phyloP scores from a whole-genome alignment of 352 stramenopile species.

The Globisporangium nagaii region DNA sequence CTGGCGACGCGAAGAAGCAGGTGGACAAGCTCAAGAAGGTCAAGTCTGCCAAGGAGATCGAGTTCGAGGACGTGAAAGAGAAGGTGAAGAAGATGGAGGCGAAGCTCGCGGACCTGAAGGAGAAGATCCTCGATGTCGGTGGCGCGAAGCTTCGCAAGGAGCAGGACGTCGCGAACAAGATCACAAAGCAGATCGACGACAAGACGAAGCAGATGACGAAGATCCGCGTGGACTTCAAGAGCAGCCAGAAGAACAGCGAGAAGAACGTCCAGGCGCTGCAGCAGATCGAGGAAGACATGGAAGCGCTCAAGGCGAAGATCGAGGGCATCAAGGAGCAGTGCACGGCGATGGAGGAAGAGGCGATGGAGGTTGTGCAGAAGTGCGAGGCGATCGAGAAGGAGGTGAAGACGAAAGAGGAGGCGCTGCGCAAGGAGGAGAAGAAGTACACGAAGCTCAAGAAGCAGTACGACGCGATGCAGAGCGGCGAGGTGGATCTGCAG shows the following conservation, averaged over 20 bases:
- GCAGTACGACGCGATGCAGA: constrained; percentile 87
- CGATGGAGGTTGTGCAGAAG: constrained; percentile 85
- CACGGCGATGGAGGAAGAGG: constrained; percentile 90
- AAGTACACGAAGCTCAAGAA: constrained; percentile 88
- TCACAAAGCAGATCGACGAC: constrained; percentile 82
- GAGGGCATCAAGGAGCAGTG: constrained; percentile 87
- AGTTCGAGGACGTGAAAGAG: constrained; percentile 69
- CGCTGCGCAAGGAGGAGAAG: constrained; percentile 64
- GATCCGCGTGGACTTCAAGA: constrained; percentile 81
- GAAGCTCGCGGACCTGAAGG: constrained; percentile 89
- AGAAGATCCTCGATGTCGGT: constrained; percentile 94
- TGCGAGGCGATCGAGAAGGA: constrained; percentile 90
- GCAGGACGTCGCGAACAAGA: constrained; percentile 81
- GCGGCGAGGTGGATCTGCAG: constrained; percentile 90
- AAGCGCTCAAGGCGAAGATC: constrained; percentile 64
- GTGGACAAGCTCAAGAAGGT: constrained; percentile 77
- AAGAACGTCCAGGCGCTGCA: constrained; percentile 61
- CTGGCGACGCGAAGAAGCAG: constrained; percentile 83
- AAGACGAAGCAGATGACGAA: constrained; percentile 88
- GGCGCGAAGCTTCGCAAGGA: constrained; percentile 93
- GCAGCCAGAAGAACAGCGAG: constrained; percentile 71
- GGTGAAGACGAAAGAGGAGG: constrained; percentile 82
- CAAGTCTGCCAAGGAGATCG: constrained; percentile 85
- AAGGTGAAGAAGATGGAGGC: constrained; percentile 65
- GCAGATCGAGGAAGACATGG: constrained; percentile 74